A percentile compares a stretch with the other conserved stretches of the same genome.
phyloP scores from a whole-genome alignment of 139 green algal species.

The Micromonas commoda region DNA sequence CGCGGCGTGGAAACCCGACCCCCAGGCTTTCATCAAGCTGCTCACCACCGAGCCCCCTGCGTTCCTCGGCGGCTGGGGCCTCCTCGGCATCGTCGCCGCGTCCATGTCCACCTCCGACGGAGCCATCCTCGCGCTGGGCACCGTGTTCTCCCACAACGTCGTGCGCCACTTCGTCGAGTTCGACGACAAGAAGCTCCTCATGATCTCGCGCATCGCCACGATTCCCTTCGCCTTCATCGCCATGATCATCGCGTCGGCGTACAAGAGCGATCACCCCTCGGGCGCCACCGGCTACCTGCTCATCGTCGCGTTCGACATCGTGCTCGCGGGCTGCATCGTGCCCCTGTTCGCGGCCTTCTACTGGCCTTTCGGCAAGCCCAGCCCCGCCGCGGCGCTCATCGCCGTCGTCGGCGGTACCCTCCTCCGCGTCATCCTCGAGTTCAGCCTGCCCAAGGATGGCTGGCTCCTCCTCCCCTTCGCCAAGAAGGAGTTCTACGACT shows the following conservation, averaged over 20 bases:
- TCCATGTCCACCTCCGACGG: constrained; percentile 41
- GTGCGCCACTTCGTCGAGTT: constrained; percentile 26
- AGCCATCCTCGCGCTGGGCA: constrained; percentile 42
- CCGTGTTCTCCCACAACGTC: constrained; percentile 47
- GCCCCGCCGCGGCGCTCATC: constrained; percentile 38
- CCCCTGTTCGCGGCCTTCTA: constrained; percentile 42
- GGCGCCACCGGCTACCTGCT: constrained; percentile 39
- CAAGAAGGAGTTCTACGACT: constrained; percentile 19
- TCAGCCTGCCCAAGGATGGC: constrained; percentile 44
- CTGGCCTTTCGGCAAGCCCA: constrained; percentile 23
- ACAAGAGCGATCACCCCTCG: too few relatives aligned
- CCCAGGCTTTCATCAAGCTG: constrained; percentile 39
- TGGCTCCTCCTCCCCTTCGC: constrained; percentile 27
- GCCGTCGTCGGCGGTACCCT: constrained; percentile 27
- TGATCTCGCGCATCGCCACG: constrained; percentile 32
- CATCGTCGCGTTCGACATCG: constrained; percentile 46
- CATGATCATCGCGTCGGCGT: constrained; percentile 26
- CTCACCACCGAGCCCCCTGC: constrained; percentile 23
- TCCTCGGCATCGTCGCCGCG: constrained; percentile 42
- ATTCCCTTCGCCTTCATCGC: constrained; percentile 38
- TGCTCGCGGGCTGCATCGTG: constrained; percentile 36
- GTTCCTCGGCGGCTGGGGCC: constrained; percentile 35
- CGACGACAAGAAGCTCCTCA: constrained; percentile 33
- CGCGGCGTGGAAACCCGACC: constrained; percentile 38
- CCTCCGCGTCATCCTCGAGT: constrained; percentile 43